Conservation (phyloP, 768 basidiomycete species). For the Filobasidium wieringae region DNA sequence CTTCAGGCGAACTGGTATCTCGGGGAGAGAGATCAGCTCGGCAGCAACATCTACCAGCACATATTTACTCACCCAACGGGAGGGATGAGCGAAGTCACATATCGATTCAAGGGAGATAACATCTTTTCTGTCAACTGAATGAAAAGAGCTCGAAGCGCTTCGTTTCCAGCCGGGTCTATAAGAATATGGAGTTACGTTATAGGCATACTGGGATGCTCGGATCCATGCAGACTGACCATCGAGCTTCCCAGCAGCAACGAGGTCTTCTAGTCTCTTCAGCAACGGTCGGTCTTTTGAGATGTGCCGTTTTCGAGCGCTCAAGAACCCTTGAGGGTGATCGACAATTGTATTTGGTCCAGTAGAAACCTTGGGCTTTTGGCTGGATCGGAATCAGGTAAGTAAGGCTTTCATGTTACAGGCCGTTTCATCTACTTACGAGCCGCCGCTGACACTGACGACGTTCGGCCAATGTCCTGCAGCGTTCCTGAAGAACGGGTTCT, state of each 20-base stretch:
- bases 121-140: conserved; percentile 71
- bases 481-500: conserved; percentile 40
- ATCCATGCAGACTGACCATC: too few relatives aligned
- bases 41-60: neutral
- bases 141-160: conserved; percentile 64
- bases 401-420: neutral
- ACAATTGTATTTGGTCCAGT: neutral
- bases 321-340: conserved; percentile 33
- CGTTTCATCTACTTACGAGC: neutral
- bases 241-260: conserved; percentile 30
- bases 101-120: conserved; percentile 78
- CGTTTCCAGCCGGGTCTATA: conserved; percentile 46
- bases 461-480: conserved; percentile 39
- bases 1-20: neutral
- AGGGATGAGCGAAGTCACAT: conserved; percentile 77
- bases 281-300: conserved; percentile 71
- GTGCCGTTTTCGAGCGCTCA: conserved; percentile 54
- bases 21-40: neutral
- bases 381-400: neutral
- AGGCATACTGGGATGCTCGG: too few relatives aligned
- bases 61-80: conserved; percentile 13
- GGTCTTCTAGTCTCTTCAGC: conserved; percentile 56
- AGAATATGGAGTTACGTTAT: too few relatives aligned
- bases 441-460: conserved; percentile 28
- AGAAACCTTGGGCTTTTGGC: neutral